Conservation (phyloP, 345 rosid genomes). For the Cardamine resedifolia region DNA sequence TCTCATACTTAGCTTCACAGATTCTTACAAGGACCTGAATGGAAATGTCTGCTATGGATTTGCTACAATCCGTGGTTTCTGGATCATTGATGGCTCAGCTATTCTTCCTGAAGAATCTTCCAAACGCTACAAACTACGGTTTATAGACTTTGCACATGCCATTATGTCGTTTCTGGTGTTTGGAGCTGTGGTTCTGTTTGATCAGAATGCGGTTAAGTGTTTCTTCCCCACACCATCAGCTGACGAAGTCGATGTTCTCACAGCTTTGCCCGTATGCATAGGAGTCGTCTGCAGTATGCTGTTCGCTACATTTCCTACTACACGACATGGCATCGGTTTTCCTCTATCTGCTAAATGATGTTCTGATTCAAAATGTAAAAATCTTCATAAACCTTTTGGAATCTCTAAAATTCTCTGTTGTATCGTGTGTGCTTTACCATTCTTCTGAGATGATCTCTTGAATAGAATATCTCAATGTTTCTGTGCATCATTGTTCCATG, state of each 20-base stretch:
- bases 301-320: constrained; percentile 74
- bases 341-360: constrained; percentile 36
- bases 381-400: neutral
- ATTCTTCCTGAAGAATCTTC: constrained; percentile 53
- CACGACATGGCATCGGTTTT: constrained; percentile 87
- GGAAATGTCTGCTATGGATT: constrained; percentile 74
- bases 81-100: constrained; percentile 76
- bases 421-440: constrained; percentile 4
- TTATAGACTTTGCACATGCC: constrained; percentile 74
- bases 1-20: constrained; percentile 69
- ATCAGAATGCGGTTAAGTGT: constrained; percentile 65
- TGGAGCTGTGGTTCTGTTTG: constrained; percentile 66
- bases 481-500: no score
- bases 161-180: constrained; percentile 76
- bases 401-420: constrained; percentile 12
- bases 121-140: constrained; percentile 46
- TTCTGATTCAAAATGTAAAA: neutral
- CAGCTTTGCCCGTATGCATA: constrained; percentile 67
- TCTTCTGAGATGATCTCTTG: constrained; percentile 10
- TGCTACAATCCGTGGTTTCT: constrained; percentile 63
- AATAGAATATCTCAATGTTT: constrained; percentile 6
- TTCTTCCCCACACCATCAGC: constrained; percentile 70
- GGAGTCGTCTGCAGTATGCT: constrained; percentile 77
- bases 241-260: constrained; percentile 58
- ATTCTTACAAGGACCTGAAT: constrained; percentile 64